phyloP scores from a whole-genome alignment of 495 filamentous ascomycete species.

The Penicillium steckii region DNA sequence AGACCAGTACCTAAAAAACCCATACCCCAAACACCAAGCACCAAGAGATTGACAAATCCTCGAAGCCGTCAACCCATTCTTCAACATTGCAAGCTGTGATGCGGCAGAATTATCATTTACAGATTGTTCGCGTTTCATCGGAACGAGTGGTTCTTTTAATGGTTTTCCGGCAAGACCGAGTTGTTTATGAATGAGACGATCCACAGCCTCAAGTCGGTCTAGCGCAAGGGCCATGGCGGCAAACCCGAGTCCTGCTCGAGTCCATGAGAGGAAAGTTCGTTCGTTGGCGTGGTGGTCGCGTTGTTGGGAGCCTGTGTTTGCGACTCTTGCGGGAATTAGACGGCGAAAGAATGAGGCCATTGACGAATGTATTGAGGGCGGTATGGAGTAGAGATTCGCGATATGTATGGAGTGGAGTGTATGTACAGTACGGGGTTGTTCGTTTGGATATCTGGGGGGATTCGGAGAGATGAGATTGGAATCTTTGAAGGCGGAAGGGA shows the following conservation, averaged over 20 bases:
- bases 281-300: constrained; percentile 55
- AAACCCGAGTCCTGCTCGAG: constrained; percentile 52
- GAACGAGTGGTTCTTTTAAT: background rate
- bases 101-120: too few species aligned
- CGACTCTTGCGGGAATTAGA: constrained; percentile 23
- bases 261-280: constrained; percentile 56
- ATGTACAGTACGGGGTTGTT: too few species aligned
- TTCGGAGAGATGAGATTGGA: too few species aligned
- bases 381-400: too few species aligned
- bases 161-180: constrained; percentile 1
- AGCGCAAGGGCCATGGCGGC: constrained; percentile 47
- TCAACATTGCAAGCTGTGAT: background rate
- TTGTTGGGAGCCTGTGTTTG: constrained; percentile 35
- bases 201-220: constrained; percentile 31
- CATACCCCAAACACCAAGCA: constrained; percentile 30
- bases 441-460: too few species aligned
- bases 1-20: constrained; percentile 29
- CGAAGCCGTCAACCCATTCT: constrained; percentile 14
- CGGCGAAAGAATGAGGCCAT: constrained; percentile 25
- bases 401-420: too few species aligned
- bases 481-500: too few species aligned
- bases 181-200: constrained; percentile 12
- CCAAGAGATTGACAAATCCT: constrained; percentile 25
- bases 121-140: too few species aligned
- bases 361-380: background rate